Conservation (phyloP, 441 rosid genomes). For the Biscutella laevigata region DNA sequence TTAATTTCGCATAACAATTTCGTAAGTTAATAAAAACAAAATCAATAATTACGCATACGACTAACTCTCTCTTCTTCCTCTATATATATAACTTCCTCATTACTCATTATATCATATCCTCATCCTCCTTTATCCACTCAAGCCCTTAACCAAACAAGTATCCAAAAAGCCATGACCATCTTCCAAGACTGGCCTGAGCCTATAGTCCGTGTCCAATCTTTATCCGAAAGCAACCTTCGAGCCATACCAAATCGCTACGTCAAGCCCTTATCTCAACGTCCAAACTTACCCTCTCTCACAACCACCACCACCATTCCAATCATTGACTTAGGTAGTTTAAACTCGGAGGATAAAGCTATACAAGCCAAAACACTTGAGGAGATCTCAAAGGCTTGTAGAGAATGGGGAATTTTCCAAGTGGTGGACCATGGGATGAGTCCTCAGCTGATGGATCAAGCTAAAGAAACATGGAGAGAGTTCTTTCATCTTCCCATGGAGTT, state of each 20-base stretch:
- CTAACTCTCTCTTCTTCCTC: neutral
- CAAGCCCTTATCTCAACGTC: conserved; percentile 48
- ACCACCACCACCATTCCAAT: conserved; percentile 42
- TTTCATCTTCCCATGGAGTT: conserved; percentile 63
- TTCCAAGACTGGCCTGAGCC: conserved; percentile 75
- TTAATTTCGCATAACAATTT: neutral
- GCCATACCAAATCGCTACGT: conserved; percentile 54
- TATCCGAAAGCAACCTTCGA: conserved; percentile 43
- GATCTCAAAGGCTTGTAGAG: conserved; percentile 46
- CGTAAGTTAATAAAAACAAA: neutral
- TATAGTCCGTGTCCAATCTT: conserved; percentile 68
- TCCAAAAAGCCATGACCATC: conserved; percentile 25
- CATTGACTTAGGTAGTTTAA: conserved; percentile 40
- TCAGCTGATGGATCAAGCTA: conserved; percentile 46
- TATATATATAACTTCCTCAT: conserved; percentile 2
- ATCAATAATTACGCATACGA: neutral
- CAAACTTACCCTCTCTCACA: conserved; percentile 19
- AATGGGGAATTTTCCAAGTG: conserved; percentile 80
- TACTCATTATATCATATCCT: conserved; percentile 7
- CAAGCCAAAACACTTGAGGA: conserved; percentile 21
- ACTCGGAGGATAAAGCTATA: conserved; percentile 5
- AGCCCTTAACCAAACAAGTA: neutral
- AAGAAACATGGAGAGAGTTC: conserved; percentile 56
- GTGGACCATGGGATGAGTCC: conserved; percentile 62
- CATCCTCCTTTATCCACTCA: neutral